Evolutionary conservation across 805 yeast species (phyloP), one percentile per base, ranked within the genome.

Genomic region (Metschnikowia similis): DNA sequence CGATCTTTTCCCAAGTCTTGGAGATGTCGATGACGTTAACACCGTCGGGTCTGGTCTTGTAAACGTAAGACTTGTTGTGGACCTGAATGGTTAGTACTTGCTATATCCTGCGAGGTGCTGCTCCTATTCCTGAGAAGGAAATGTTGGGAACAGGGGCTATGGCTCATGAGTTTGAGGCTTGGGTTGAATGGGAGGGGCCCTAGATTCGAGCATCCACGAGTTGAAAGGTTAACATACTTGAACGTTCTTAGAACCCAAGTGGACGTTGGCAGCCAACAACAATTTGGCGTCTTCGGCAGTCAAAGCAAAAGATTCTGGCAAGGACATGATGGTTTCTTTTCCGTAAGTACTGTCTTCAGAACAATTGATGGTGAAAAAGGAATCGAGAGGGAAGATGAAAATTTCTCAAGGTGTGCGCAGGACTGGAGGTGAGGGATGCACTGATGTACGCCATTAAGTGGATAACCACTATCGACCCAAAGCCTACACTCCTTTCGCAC

Each of bases 1-100:
- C 97, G 76, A 91, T 87, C 84, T 92, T 92, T 84, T 94, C 98
- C 98, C 99, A 94, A 71, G 99, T 94, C 84, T 92, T 91, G 84
- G 95, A 95, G 71, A 94, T 82, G 89, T 94, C 89, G 79, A 94
- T 91, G 66, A 94, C 82, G 85, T 90, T 90, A 70, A 94, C 97
- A 86, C 99, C 99, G 76, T 94, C 99, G 80, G 96, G 94, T 83
- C 98, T 91, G 78, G 96, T 86, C 82, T 89, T 88, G 92, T 81
- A 88, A 69, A 92, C 96, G 84, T 89, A 89, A 77, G 94, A 86
- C 76, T 87, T 87, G 85, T 89, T 90, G 89, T 90, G 97, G 71
- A 89, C 92, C 92, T 87, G 64, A 41, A 39, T 32, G 48, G 47
- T 56, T 59, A 53, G 52, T 51, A 51, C 13, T 29, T 17, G 17